A percentile compares a stretch with the other conserved stretches of the same genome.
Conservation (phyloP, 2,329 filamentous ascomycete species). For the Stachybotrys echinatus region DNA sequence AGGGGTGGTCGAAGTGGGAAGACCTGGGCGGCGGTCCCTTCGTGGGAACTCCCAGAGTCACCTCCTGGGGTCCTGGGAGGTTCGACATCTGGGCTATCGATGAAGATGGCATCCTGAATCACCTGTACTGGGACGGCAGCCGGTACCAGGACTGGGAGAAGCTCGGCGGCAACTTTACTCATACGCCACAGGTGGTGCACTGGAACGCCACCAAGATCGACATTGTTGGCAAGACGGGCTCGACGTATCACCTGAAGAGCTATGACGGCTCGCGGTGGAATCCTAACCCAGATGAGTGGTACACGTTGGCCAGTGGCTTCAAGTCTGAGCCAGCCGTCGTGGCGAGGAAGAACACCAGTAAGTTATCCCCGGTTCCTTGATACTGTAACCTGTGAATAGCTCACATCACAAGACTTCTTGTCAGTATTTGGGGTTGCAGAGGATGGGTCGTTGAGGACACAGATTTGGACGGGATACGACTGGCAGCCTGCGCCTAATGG, state of each 20-base stretch:
- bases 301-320: not conserved
- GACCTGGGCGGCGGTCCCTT: conserved; percentile 1
- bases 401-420: not conserved
- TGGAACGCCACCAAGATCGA: conserved; percentile 3
- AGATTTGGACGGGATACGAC: conserved; percentile 4
- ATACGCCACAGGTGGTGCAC: conserved; percentile 1
- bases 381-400: not conserved
- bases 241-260: not conserved
- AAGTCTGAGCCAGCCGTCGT: conserved; percentile 1
- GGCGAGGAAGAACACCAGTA: not conserved
- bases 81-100: conserved; percentile 4
- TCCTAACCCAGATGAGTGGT: not conserved
- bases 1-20: conserved; percentile 1
- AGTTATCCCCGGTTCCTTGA: not conserved
- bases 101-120: not conserved
- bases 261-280: conserved; percentile 1
- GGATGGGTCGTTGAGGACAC: not conserved
- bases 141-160: conserved; percentile 2
- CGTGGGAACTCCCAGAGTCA: not conserved
- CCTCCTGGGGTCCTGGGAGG: conserved; percentile 1
- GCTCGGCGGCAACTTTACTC: not conserved
- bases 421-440: not conserved
- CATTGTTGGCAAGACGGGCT: conserved; percentile 1
- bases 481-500: conserved; percentile 1
- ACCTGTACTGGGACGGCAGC: conserved; percentile 5